Conservation (phyloP, 305 asterid genomes). For the Striga hermonthica region DNA sequence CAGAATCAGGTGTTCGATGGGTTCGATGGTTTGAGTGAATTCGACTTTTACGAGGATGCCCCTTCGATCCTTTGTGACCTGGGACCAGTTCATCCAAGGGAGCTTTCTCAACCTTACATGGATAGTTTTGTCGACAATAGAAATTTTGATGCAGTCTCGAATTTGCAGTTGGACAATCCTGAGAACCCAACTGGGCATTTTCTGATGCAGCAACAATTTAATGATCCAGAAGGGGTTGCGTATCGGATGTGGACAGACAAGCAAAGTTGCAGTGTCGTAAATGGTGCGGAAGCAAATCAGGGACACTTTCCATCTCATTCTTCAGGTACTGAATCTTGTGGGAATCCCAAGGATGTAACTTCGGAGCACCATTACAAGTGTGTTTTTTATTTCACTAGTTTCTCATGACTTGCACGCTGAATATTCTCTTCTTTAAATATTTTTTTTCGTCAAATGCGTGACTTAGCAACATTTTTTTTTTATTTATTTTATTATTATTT, state of each 20-base stretch:
- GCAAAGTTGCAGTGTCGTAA: constrained; percentile 39
- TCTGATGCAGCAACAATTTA: constrained; percentile 36
- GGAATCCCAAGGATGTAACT: constrained; percentile 31
- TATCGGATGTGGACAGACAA: constrained; percentile 49
- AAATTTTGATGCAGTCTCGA: constrained; percentile 31
- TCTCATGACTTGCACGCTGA: constrained; percentile 21
- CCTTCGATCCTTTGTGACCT: constrained; percentile 36
- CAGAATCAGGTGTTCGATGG: constrained; percentile 47
- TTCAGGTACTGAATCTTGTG: constrained; percentile 65
- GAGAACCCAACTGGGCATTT: constrained; percentile 32
- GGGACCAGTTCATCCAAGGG: constrained; percentile 35
- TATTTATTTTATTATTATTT: background rate
- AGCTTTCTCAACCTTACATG: constrained; percentile 32
- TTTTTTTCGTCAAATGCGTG: constrained; percentile 12
- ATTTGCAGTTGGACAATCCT: constrained; percentile 32
- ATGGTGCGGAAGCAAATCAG: constrained; percentile 40
- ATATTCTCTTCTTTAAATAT: constrained; percentile 16
- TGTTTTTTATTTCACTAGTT: constrained; percentile 28
- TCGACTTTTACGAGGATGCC: constrained; percentile 58
- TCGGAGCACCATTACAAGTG: constrained; percentile 32
- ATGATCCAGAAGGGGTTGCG: constrained; percentile 34
- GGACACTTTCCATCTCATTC: constrained; percentile 37
- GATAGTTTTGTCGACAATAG: constrained; percentile 33
- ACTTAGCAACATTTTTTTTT: too few species aligned
- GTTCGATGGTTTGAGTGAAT: constrained; percentile 50